phyloP scores from a whole-genome alignment of 495 filamentous ascomycete species.

The Neurospora discreta region DNA sequence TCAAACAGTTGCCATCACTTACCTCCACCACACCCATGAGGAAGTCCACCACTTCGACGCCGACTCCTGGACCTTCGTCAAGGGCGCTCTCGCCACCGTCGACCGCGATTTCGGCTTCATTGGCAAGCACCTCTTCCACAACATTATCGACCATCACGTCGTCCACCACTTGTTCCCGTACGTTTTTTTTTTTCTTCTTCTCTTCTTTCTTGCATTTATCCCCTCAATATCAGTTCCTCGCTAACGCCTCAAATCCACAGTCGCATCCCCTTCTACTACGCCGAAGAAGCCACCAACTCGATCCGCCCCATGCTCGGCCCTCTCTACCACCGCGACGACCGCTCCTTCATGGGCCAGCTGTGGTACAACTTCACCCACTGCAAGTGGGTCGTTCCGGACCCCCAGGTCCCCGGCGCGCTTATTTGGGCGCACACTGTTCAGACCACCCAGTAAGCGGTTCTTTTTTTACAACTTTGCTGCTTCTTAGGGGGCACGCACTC shows the following conservation, averaged over 20 bases:
- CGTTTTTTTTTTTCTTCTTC: not conserved
- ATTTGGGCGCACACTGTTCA: constrained; percentile 14
- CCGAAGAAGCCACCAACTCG: constrained; percentile 74
- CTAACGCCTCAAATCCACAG: constrained; percentile 17
- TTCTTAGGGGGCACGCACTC: too few relatives aligned
- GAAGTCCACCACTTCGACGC: constrained; percentile 68
- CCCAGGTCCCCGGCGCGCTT: constrained; percentile 20
- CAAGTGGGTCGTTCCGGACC: constrained; percentile 26
- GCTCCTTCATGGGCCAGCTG: constrained; percentile 26
- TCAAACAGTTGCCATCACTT: constrained; percentile 67
- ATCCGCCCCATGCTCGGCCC: constrained; percentile 71
- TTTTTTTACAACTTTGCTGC: too few relatives aligned
- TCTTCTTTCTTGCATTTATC: not conserved
- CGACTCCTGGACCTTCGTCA: constrained; percentile 71
- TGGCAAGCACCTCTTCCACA: constrained; percentile 73
- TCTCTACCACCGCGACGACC: constrained; percentile 55
- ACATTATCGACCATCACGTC: constrained; percentile 85
- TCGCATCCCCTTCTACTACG: constrained; percentile 81
- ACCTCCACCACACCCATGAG: constrained; percentile 82
- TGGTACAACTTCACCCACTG: constrained; percentile 23
- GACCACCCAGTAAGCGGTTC: not conserved
- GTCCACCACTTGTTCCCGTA: constrained; percentile 70
- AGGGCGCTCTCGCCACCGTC: constrained; percentile 76
- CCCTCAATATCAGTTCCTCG: not conserved
- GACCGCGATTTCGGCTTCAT: constrained; percentile 85